Percentiles rank a stretch among this genome's conserved stretches.
These are phyloP conservation scores for Croton setiger DNA, from an alignment of 441 rosid genomes.

Conservation along the genomic window DNA sequence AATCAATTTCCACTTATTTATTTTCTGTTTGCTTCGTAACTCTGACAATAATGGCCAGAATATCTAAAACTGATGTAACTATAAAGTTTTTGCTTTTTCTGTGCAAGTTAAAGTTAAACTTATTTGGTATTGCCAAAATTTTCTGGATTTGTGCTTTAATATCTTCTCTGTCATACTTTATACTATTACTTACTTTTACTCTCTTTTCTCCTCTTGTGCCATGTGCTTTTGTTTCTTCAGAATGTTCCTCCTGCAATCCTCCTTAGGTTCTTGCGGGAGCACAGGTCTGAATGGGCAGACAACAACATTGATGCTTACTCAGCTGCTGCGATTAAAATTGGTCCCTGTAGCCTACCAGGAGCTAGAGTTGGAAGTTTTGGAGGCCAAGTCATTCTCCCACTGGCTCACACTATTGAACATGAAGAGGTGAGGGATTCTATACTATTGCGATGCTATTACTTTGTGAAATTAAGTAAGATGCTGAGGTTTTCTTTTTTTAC, in stretches of 20 bases:
- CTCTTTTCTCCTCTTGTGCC: neutral
- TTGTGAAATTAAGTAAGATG: neutral
- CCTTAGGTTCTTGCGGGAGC: conserved; percentile 90
- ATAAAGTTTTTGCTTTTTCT: neutral
- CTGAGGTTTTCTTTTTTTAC: no score
- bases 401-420: conserved; percentile 89
- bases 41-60: neutral
- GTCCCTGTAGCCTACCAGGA: conserved; percentile 73
- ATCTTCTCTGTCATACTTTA: neutral
- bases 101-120: neutral
- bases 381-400: conserved; percentile 88
- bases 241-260: conserved; percentile 95
- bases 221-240: conserved; percentile 36
- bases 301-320: conserved; percentile 87
- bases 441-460: neutral
- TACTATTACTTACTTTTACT: neutral
- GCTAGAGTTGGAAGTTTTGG: conserved; percentile 83
- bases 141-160: neutral
- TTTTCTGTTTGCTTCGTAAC: neutral
- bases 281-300: conserved; percentile 98
- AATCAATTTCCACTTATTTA: neutral
- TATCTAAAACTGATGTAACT: neutral
- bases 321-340: conserved; percentile 93
- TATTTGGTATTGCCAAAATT: neutral
- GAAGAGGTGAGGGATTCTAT: conserved; percentile 68